Percentiles rank a stretch among this genome's conserved stretches.
These are phyloP conservation scores for Cyclotella atomus DNA, from an alignment of 108 stramenopile species.

Conservation along the genomic window DNA sequence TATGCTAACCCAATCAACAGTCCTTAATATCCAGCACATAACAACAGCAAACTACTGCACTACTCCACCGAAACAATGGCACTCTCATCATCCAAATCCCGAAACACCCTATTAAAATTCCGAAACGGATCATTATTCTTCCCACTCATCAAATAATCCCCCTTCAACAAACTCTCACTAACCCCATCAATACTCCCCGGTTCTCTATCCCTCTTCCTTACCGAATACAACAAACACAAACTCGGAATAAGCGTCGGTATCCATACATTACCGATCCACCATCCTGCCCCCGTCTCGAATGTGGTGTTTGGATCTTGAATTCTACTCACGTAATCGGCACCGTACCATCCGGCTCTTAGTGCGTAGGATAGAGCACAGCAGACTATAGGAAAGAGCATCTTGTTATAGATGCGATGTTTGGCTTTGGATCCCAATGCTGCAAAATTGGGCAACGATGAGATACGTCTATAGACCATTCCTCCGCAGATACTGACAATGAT, in stretches of 20 bases:
- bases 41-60: too few species aligned
- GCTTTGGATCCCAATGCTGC: slow-evolving; percentile 25
- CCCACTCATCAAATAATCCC: neutral
- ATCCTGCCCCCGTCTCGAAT: slow-evolving; percentile 43
- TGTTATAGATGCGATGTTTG: slow-evolving; percentile 28
- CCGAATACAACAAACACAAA: slow-evolving; percentile 55
- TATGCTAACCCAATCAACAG: too few species aligned
- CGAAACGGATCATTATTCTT: slow-evolving; percentile 28
- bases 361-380: slow-evolving; percentile 53
- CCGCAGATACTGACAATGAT: slow-evolving; percentile 34
- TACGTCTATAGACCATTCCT: slow-evolving; percentile 30
- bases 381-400: slow-evolving; percentile 54
- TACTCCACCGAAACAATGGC: neutral
- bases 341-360: slow-evolving; percentile 44
- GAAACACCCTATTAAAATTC: slow-evolving; percentile 21
- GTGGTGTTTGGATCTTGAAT: slow-evolving; percentile 18
- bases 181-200: slow-evolving; percentile 35
- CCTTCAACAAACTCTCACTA: slow-evolving; percentile 25
- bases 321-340: slow-evolving; percentile 37
- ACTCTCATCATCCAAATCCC: slow-evolving; percentile 47
- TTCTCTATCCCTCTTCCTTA: slow-evolving; percentile 54
- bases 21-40: too few species aligned
- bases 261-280: slow-evolving; percentile 62
- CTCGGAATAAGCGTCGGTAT: slow-evolving; percentile 42
- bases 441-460: slow-evolving; percentile 41